Evolutionary conservation across 148 eudicot species (phyloP), one percentile per base, ranked within the genome.

Genomic region (Rhododendron simsii): DNA sequence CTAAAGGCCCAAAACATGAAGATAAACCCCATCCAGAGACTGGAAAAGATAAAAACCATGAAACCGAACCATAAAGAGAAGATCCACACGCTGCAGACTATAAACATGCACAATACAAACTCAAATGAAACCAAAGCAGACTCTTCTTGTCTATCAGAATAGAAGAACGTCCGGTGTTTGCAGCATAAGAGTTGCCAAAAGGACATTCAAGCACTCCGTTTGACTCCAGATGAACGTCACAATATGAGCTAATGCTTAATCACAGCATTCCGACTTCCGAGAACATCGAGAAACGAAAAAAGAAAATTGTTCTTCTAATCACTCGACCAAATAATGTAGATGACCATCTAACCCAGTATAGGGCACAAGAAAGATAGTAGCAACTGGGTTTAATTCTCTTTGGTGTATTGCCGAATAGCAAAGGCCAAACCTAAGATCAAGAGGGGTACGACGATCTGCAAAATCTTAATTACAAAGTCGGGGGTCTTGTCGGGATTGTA

Each of bases 361-460:
- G 63, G 81, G 47, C 67, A 35, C 15, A 78, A 18, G 23, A 76
- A 53, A 15, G 20, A 39, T 15, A 78, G 4, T n/a, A 65, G 73
- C 10, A 51, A 23, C 39, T 20, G 53, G 59, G 74, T 47, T 88
- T 88, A 92, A 61, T 91, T 92, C 88, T 92, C 92, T 75, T 93
- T 95, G 89, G 94, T 91, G 89, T 92, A 95, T 37, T 89, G 87
- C 16, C 96, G 89, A 33, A 94, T 92, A 2, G 73, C 90, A 86
- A 93, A 90, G 4, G 98, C 98, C 87, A 95, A 82, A 48, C 92
- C 98, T 88, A 94, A 90, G 75, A 95, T 94, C 88, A 94, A 84
- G 80, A 95, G 78, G 12, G 98, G 98, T 1, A 95, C 92, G 1
- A 95, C 85, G 86, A 95, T 91, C 91, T 95, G 98, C 45, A 95